Percentiles rank a stretch among this genome's conserved stretches.
Conservation (phyloP, 2,329 filamentous ascomycete genomes). For the Fusarium bulbicola region DNA sequence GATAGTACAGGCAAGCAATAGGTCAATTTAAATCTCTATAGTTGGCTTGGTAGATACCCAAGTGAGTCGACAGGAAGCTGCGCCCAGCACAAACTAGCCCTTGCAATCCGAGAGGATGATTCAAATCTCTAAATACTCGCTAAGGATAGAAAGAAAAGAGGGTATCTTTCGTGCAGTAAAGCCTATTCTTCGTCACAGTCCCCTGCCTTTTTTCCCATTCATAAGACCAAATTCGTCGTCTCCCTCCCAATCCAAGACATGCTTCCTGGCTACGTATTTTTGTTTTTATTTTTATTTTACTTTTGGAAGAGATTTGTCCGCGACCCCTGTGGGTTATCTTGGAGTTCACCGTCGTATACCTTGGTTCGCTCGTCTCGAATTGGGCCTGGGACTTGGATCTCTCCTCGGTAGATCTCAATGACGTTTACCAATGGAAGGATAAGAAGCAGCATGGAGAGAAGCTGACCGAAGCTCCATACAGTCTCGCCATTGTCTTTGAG, state of each 20-base stretch:
- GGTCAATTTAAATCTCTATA: neutral
- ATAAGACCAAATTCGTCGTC: neutral
- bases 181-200: neutral
- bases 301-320: constrained; percentile 50
- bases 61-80: neutral
- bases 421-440: constrained; percentile 31
- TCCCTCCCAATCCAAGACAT: neutral
- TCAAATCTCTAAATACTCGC: neutral
- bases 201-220: neutral
- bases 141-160: constrained; percentile 4
- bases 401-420: constrained; percentile 30
- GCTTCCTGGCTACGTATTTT: neutral
- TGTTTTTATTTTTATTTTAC: constrained; percentile 13
- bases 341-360: constrained; percentile 54
- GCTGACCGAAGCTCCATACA: constrained; percentile 39
- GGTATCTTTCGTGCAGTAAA: constrained; percentile 17
- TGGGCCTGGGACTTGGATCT: constrained; percentile 50
- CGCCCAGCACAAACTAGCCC: neutral
- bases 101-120: neutral
- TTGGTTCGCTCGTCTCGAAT: constrained; percentile 52
- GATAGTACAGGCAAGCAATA: neutral
- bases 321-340: constrained; percentile 47
- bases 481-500: constrained; percentile 39
- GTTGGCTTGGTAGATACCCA: neutral
- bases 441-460: constrained; percentile 38